phyloP scores from a whole-genome alignment of 176 grass and related monocot genomes.

The Eremochloa ophiuroides region DNA sequence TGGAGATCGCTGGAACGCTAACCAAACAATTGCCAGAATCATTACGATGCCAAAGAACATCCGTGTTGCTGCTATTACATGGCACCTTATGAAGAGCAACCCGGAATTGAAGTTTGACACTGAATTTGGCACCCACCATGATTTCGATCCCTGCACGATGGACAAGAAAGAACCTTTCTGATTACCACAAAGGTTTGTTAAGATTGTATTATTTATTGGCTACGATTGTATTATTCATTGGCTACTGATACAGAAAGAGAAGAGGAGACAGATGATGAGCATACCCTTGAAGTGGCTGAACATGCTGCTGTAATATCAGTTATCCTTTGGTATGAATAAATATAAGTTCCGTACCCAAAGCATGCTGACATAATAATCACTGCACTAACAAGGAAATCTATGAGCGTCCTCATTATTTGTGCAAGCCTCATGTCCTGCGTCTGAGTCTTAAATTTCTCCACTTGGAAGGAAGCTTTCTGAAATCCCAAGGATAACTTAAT shows the following conservation, averaged over 20 bases:
- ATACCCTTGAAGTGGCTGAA: conserved; percentile 49
- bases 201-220: background rate
- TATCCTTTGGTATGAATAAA: conserved; percentile 78
- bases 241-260: background rate
- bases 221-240: background rate
- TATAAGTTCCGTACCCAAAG: conserved; percentile 69
- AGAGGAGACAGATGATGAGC: background rate
- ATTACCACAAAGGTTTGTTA: conserved; percentile 3
- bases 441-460: conserved; percentile 72
- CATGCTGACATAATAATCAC: conserved; percentile 81
- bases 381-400: conserved; percentile 77
- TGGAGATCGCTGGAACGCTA: conserved; percentile 60
- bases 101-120: conserved; percentile 70
- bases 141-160: conserved; percentile 59
- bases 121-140: conserved; percentile 85
- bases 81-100: conserved; percentile 63
- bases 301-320: conserved; percentile 68
- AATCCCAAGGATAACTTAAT: conserved; percentile 79
- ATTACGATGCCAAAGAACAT: conserved; percentile 83
- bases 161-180: background rate
- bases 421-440: conserved; percentile 63
- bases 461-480: conserved; percentile 79
- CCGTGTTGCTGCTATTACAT: conserved; percentile 52
- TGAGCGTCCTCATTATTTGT: conserved; percentile 64
- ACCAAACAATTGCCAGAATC: conserved; percentile 70